Conservation (phyloP, 2,329 filamentous ascomycete species). For the Ophiobolus disseminans region DNA sequence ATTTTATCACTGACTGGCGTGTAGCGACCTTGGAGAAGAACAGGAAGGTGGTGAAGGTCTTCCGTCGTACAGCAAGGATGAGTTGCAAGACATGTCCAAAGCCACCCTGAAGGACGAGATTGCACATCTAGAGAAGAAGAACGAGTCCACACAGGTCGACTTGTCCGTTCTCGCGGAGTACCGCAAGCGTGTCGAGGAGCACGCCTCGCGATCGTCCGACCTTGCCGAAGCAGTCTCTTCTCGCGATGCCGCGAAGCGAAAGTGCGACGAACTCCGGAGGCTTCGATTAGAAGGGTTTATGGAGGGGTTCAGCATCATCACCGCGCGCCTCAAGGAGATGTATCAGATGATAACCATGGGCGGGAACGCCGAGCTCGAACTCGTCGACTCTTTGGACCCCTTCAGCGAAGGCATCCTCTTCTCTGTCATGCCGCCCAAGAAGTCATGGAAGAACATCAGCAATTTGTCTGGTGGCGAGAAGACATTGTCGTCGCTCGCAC, state of each 20-base stretch:
- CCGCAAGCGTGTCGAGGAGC: conserved; percentile 82
- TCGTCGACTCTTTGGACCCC: conserved; percentile 94
- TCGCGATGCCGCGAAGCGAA: conserved; percentile 88
- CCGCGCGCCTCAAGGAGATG: conserved; percentile 96
- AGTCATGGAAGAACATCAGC: conserved; percentile 99
- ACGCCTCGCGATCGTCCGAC: conserved; percentile 81
- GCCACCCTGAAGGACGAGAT: conserved; percentile 69
- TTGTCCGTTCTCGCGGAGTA: conserved; percentile 89
- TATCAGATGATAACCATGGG: conserved; percentile 99
- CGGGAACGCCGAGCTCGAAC: conserved; percentile 94
- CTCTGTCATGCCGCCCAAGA: conserved; percentile 99
- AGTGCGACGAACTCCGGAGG: conserved; percentile 88
- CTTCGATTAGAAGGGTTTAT: conserved; percentile 95
- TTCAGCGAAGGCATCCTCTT: conserved; percentile 98
- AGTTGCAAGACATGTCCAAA: conserved; percentile 69
- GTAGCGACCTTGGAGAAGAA: conserved; percentile 62
- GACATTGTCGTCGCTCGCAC: conserved; percentile 87
- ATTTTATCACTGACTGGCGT: conserved; percentile 10
- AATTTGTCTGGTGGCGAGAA: conserved; percentile 97
- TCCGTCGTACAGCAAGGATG: conserved; percentile 78
- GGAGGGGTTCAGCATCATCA: conserved; percentile 95
- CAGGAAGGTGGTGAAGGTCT: conserved; percentile 60
- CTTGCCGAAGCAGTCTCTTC: conserved; percentile 77
- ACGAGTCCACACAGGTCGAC: conserved; percentile 85
- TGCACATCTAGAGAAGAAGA: conserved; percentile 73